Conservation (phyloP, 371 early-diverging fungal genomes). For the Mucor circinelloides region DNA sequence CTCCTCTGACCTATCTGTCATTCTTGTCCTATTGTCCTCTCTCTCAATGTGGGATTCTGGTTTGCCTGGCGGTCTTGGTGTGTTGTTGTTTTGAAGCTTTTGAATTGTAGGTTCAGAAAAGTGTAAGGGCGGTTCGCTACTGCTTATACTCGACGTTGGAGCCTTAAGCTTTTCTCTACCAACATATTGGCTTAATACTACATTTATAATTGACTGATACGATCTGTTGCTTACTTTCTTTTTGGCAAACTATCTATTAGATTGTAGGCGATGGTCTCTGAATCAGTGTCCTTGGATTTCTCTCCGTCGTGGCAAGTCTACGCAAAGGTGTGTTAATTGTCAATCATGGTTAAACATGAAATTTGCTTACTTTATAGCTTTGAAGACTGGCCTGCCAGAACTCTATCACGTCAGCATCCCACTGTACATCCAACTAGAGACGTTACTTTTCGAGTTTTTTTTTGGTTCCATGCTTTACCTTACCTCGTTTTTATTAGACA, state of each 20-base stretch:
- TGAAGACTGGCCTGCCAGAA: slow-evolving; percentile 21
- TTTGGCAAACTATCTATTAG: background rate
- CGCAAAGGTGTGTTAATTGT: background rate
- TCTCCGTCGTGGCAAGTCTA: slow-evolving; percentile 7
- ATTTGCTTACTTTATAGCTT: slow-evolving; percentile 19
- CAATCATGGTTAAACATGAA: background rate
- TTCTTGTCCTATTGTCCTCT: background rate
- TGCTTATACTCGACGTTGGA: background rate
- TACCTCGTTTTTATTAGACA: background rate
- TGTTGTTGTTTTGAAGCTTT: background rate
- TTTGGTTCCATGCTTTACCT: background rate
- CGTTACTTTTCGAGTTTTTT: background rate
- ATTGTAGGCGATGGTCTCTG: background rate
- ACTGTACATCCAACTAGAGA: background rate
- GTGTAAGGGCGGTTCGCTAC: background rate
- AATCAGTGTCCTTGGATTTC: background rate
- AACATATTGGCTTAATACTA: background rate
- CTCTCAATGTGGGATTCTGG: background rate
- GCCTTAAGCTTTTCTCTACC: background rate
- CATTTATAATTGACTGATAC: background rate
- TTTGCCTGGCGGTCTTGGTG: background rate
- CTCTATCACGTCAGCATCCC: slow-evolving; percentile 20
- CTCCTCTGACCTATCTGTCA: background rate
- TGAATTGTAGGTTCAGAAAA: background rate
- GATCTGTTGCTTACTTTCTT: background rate